A percentile compares a stretch with the other conserved stretches of the same genome.
These are phyloP conservation scores for Mycena galericulata DNA, from an alignment of 768 basidiomycete genomes.

Conservation along the genomic window DNA sequence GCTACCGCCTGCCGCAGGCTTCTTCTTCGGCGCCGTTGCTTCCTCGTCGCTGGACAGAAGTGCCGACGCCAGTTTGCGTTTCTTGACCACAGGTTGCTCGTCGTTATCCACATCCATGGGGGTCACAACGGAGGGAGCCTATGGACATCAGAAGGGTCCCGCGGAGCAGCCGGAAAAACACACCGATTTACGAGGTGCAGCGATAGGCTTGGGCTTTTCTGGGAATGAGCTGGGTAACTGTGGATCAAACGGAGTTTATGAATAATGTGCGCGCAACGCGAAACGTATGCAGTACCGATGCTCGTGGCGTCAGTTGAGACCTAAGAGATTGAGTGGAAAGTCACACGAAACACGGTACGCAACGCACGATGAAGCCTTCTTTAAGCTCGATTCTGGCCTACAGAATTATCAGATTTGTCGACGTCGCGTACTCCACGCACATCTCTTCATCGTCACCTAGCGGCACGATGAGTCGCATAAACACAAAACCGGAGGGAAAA, in stretches of 20 bases:
- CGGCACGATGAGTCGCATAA: neutral
- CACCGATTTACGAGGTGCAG: constrained; percentile 27
- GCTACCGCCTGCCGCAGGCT: constrained; percentile 25
- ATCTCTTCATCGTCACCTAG: constrained; percentile 38
- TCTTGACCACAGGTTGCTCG: constrained; percentile 37
- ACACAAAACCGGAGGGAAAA: neutral
- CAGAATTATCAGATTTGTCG: neutral
- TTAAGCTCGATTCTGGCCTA: constrained; percentile 8
- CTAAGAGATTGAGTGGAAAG: neutral
- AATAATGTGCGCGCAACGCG: neutral
- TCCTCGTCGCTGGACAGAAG: constrained; percentile 54
- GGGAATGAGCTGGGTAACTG: neutral
- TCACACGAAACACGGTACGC: no score
- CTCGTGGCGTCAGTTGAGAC: constrained; percentile 1
- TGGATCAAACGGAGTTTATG: neutral
- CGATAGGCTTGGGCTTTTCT: constrained; percentile 15
- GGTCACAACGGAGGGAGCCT: neutral
- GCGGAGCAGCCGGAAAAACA: neutral
- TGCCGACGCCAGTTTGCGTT: constrained; percentile 47
- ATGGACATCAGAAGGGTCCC: neutral
- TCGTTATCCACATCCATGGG: constrained; percentile 42
- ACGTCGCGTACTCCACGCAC: constrained; percentile 17
- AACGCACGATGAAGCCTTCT: constrained; percentile 9
- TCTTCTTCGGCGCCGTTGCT: constrained; percentile 41
- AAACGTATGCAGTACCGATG: constrained; percentile 3